These are phyloP conservation scores for Knufia fluminis DNA, from an alignment of 2,329 filamentous ascomycete genomes.

Conservation along the genomic window DNA sequence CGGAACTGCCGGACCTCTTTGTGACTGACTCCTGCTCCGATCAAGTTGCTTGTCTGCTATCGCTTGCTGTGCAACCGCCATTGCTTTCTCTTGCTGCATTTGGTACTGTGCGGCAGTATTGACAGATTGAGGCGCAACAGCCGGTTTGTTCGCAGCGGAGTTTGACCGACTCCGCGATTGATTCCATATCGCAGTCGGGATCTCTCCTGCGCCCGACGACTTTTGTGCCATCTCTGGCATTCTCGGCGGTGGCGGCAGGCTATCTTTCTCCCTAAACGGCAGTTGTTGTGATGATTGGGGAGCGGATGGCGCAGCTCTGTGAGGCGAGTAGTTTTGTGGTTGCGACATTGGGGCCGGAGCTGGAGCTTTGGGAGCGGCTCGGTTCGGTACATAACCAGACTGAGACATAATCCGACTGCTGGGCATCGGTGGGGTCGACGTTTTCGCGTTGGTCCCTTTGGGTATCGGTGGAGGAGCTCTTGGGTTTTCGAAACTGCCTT, in stretches of 20 bases:
- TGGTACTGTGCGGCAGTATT: slow-evolving; percentile 38
- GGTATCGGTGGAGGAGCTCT: slow-evolving; percentile 86
- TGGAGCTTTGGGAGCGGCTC: slow-evolving; percentile 84
- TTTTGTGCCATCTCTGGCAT: slow-evolving; percentile 9
- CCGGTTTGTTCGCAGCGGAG: slow-evolving; percentile 32
- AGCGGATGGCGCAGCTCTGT: slow-evolving; percentile 32
- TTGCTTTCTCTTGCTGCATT: slow-evolving; percentile 75
- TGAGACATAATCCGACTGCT: slow-evolving; percentile 25
- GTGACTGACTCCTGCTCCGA: slow-evolving; percentile 58
- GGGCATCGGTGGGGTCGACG: slow-evolving; percentile 34
- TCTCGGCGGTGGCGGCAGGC: slow-evolving; percentile 5
- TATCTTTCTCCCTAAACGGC: slow-evolving; percentile 10
- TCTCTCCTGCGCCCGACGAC: slow-evolving; percentile 1
- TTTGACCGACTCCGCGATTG: slow-evolving; percentile 57
- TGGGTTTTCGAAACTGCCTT: slow-evolving; percentile 95
- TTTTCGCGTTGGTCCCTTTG: slow-evolving; percentile 34
- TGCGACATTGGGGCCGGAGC: slow-evolving; percentile 50
- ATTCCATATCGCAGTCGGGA: slow-evolving; percentile 3
- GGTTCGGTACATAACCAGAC: slow-evolving; percentile 58
- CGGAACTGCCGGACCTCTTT: slow-evolving; percentile 42
- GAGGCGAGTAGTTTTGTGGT: slow-evolving; percentile 30
- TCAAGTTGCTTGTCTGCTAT: slow-evolving; percentile 61
- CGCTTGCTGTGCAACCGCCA: slow-evolving; percentile 69
- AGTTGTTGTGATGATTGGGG: slow-evolving; percentile 10
- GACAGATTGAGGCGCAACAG: slow-evolving; percentile 20